A percentile compares a stretch with the other conserved stretches of the same genome.
These are phyloP conservation scores for Guyanaporus albipodus DNA, from an alignment of 768 basidiomycete species.

Conservation along the genomic window DNA sequence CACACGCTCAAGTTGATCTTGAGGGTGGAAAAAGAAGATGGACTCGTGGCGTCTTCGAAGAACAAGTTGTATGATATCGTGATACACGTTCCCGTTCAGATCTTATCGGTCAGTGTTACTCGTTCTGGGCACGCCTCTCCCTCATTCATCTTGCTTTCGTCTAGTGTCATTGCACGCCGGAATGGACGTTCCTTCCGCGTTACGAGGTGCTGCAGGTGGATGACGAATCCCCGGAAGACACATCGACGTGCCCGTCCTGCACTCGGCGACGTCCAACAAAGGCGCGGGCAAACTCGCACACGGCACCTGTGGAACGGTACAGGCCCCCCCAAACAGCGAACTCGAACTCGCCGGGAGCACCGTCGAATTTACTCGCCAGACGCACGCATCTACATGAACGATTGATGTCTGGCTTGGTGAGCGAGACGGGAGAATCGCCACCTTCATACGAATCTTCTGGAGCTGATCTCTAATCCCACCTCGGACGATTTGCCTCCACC, in stretches of 20 bases:
- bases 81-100: constrained; percentile 81
- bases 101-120: constrained; percentile 73
- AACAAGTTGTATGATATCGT: no score
- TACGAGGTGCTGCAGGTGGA: constrained; percentile 44
- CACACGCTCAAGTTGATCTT: constrained; percentile 82
- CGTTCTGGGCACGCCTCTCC: neutral
- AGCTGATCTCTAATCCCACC: no score
- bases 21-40: constrained; percentile 76
- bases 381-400: constrained; percentile 64
- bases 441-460: constrained; percentile 38
- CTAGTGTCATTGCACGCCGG: constrained; percentile 78
- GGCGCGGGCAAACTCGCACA: neutral
- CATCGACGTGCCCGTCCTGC: constrained; percentile 44
- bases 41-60: constrained; percentile 64
- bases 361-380: constrained; percentile 34
- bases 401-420: constrained; percentile 79
- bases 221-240: constrained; percentile 3
- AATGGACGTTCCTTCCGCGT: constrained; percentile 74
- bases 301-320: constrained; percentile 30
- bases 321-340: constrained; percentile 30
- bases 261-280: constrained; percentile 12
- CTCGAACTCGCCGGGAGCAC: constrained; percentile 26
- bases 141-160: neutral
- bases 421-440: constrained; percentile 77
- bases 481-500: no score